A percentile compares a stretch with the other conserved stretches of the same genome.
Conservation (phyloP, 371 early-diverging fungal genomes). For the Blakeslea trispora region DNA sequence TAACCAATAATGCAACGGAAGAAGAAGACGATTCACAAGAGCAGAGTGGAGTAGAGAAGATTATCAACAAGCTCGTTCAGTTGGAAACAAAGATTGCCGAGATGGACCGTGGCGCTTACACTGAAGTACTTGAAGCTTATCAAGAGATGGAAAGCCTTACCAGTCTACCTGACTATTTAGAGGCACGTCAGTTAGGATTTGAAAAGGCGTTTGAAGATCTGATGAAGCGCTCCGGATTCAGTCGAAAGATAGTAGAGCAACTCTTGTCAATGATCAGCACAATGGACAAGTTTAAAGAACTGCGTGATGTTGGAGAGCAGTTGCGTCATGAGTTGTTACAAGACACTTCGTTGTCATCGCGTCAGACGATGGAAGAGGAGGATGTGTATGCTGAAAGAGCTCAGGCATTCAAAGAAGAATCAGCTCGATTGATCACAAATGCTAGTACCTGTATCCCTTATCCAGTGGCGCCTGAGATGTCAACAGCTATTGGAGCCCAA, state of each 20-base stretch:
- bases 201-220: slow-evolving; percentile 50
- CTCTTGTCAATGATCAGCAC: slow-evolving; percentile 39
- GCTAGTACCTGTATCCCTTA: slow-evolving; percentile 37
- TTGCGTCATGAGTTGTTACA: slow-evolving; percentile 30
- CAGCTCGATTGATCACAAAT: slow-evolving; percentile 40
- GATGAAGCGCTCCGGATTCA: slow-evolving; percentile 45
- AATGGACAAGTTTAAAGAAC: slow-evolving; percentile 32
- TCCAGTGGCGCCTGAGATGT: slow-evolving; percentile 39
- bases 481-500: slow-evolving; percentile 39
- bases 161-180: slow-evolving; percentile 44
- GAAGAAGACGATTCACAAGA: too few species aligned
- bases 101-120: slow-evolving; percentile 41
- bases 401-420: slow-evolving; percentile 39
- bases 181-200: slow-evolving; percentile 44
- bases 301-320: slow-evolving; percentile 39
- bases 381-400: slow-evolving; percentile 29
- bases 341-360: slow-evolving; percentile 6
- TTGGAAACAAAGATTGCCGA: slow-evolving; percentile 44
- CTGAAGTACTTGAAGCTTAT: slow-evolving; percentile 42
- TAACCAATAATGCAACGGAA: too few species aligned
- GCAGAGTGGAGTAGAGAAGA: slow-evolving; percentile 34
- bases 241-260: slow-evolving; percentile 50
- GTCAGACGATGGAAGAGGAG: slow-evolving; percentile 15
- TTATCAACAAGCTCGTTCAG: slow-evolving; percentile 34
- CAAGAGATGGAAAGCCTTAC: slow-evolving; percentile 48